These are phyloP conservation scores for Kregervanrija pseudodelftensis DNA, from an alignment of 805 yeast species.

Conservation along the genomic window DNA sequence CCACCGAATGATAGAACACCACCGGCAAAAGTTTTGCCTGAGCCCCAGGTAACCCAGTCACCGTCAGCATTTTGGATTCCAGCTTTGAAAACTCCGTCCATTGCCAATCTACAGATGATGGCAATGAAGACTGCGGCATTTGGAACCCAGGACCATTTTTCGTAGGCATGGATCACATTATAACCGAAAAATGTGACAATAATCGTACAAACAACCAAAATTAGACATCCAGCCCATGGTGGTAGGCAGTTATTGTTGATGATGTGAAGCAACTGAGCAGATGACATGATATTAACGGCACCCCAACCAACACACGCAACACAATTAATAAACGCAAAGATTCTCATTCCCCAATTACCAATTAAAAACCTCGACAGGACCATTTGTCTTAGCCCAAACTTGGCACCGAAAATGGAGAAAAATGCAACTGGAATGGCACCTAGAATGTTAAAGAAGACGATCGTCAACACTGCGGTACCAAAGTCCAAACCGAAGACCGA, in stretches of 20 bases:
- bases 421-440: conserved; percentile 79
- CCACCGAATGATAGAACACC: conserved; percentile 75
- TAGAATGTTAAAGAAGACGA: conserved; percentile 64
- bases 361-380: conserved; percentile 67
- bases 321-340: conserved; percentile 70
- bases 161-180: conserved; percentile 71
- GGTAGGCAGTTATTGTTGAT: conserved; percentile 65
- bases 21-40: conserved; percentile 70
- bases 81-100: conserved; percentile 53
- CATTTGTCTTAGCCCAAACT: conserved; percentile 84
- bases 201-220: conserved; percentile 61
- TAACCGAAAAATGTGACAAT: conserved; percentile 80
- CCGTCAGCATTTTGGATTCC: conserved; percentile 32
- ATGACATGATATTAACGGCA: conserved; percentile 83
- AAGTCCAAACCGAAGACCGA: conserved; percentile 62
- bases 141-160: conserved; percentile 87
- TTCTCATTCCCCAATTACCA: conserved; percentile 70
- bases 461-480: conserved; percentile 60
- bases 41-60: conserved; percentile 26
- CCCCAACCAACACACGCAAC: conserved; percentile 95
- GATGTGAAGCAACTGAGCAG: conserved; percentile 76
- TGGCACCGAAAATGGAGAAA: conserved; percentile 77
- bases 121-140: conserved; percentile 66
- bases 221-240: conserved; percentile 85
- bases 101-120: conserved; percentile 69